Evolutionary conservation across 1,139 yeast genomes (phyloP).

Genomic region (Sugiyamaella novakii): DNA sequence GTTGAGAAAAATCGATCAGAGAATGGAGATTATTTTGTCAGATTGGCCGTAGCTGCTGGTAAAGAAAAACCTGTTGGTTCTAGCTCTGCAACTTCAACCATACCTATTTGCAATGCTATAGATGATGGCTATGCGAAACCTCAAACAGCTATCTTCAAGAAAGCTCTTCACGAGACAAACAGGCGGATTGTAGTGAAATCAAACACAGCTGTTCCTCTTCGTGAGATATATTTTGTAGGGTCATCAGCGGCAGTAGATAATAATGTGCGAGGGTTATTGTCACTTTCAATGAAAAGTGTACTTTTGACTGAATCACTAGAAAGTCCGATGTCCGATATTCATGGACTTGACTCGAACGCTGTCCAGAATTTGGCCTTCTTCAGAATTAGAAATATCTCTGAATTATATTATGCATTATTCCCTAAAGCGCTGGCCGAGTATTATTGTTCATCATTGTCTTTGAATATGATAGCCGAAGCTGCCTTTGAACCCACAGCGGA

Average conservation of each 20-base stretch:
- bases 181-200: neutral
- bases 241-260: constrained; percentile 24
- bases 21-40: constrained; percentile 5
- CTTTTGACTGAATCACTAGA: constrained; percentile 26
- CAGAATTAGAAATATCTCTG: constrained; percentile 22
- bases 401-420: constrained; percentile 23
- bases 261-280: constrained; percentile 17
- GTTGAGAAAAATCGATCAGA: constrained; percentile 11
- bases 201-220: constrained; percentile 5
- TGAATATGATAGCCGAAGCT: constrained; percentile 19
- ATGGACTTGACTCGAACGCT: constrained; percentile 9
- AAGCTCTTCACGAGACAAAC: constrained; percentile 18
- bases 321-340: constrained; percentile 27
- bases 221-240: constrained; percentile 28
- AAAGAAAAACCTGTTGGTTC: neutral
- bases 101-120: constrained; percentile 29
- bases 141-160: constrained; percentile 20
- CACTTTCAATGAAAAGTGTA: constrained; percentile 21
- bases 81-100: neutral
- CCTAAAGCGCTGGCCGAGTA: constrained; percentile 19
- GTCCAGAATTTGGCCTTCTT: constrained; percentile 14
- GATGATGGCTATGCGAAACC: constrained; percentile 33
- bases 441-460: constrained; percentile 14
- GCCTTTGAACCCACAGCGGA: constrained; percentile 1
- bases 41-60: neutral